A percentile compares a stretch with the other conserved stretches of the same genome.
Conservation (phyloP, 257 asterid species). For the Rauvolfia tetraphylla region DNA sequence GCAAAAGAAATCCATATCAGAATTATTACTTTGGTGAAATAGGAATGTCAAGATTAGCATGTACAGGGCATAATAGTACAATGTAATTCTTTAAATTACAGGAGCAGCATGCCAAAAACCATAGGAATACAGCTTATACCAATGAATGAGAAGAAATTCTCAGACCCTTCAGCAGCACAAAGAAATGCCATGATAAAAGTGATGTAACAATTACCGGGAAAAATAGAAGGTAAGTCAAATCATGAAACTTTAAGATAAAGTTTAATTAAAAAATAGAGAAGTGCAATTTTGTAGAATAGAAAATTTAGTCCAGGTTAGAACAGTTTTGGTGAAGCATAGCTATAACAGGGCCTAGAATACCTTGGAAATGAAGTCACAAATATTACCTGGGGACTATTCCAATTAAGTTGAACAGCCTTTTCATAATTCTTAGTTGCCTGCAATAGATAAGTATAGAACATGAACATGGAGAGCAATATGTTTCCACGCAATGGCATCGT, state of each 20-base stretch:
- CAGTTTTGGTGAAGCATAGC: background rate
- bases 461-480: background rate
- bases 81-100: background rate
- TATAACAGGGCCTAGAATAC: background rate
- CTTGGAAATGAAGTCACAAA: background rate
- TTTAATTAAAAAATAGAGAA: background rate
- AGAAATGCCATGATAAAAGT: slow-evolving; percentile 2
- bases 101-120: background rate
- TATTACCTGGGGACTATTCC: slow-evolving; percentile 99
- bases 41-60: background rate
- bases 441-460: slow-evolving; percentile 27
- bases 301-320: background rate
- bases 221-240: background rate
- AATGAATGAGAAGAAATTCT: background rate
- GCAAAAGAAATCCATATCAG: background rate
- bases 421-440: slow-evolving; percentile 96
- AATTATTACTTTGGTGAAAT: background rate
- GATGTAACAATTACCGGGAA: background rate
- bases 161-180: background rate
- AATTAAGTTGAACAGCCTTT: slow-evolving; percentile 93
- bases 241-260: no score
- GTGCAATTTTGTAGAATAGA: background rate
- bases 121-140: background rate
- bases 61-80: background rate
- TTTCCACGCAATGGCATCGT: background rate